Base-by-base conservation (phyloP, 2,329 filamentous ascomycete species). In the Lasiodiplodia sp. region DNA sequence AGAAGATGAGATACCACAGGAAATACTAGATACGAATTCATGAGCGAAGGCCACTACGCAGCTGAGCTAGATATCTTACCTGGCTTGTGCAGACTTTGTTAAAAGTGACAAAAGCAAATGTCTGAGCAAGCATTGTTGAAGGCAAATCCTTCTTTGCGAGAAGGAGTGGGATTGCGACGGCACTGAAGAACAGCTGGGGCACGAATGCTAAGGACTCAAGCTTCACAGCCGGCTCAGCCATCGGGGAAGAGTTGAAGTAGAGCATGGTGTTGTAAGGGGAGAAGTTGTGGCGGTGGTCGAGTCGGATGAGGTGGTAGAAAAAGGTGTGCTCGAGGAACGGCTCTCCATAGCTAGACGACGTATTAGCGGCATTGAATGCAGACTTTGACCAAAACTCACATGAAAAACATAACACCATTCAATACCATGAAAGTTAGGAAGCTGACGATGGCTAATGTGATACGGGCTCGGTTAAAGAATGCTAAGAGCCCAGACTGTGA, bases 81-180 rank as follows among this genome's bases (percentile, higher is more conserved):
- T 98, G 95, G 76, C 94, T 97, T 3, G 96, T 99, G 86, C 95
- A 98, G 71, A 99, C 96, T 83, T 99, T 99, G 83, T 99, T 99
- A 74, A 98, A 98, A 0, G 94, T 91, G 4, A 98, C 96, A 80
- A 99, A 99, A 0, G 95, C 93, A 81, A 97, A 97, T 0, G 96
- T 98, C 81, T 99, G 96, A 4, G 93, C 93, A 70, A 98, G 87
- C 92, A 98, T 94, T 5, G 92, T 91, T 0, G 89, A 88, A 0
- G 94, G 86, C 0, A 99, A 86, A 74, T 96, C 90, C 73, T 89
- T 91, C 78, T 95, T 96, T 18, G 93, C 92, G 23, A 97, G 82
- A 1, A 86, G 85, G 2, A 97, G 77, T 0, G 93, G 91, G 53
- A 98, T 90, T 5, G 92, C 83, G 12, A 96, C 73, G 14, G 92